A percentile compares a stretch with the other conserved stretches of the same genome.
These are phyloP conservation scores for Aureobasidium sp. DNA, from an alignment of 2,329 filamentous ascomycete genomes.

Conservation along the genomic window DNA sequence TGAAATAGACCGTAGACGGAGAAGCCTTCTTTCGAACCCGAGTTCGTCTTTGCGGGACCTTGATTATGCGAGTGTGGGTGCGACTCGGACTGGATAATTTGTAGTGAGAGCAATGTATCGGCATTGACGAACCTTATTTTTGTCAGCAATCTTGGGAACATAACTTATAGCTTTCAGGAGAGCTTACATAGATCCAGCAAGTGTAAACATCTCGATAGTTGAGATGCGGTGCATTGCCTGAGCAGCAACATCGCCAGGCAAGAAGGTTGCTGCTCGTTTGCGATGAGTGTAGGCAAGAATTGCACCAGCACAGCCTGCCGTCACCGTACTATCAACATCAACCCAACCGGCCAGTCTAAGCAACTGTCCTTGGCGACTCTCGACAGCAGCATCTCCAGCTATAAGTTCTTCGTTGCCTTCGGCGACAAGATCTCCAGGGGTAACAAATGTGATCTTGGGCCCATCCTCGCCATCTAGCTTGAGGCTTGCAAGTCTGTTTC, in stretches of 20 bases:
- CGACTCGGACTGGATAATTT: slow-evolving; percentile 74
- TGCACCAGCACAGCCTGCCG: slow-evolving; percentile 81
- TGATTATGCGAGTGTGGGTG: slow-evolving; percentile 77
- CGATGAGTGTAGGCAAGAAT: slow-evolving; percentile 72
- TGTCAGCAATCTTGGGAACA: slow-evolving; percentile 7
- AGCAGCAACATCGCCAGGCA: slow-evolving; percentile 52
- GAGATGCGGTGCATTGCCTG: slow-evolving; percentile 53
- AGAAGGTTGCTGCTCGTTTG: slow-evolving; percentile 54
- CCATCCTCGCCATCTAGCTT: slow-evolving; percentile 44
- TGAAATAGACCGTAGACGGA: slow-evolving; percentile 82
- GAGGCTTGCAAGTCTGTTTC: slow-evolving; percentile 57
- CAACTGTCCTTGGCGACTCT: slow-evolving; percentile 50
- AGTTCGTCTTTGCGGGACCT: slow-evolving; percentile 55
- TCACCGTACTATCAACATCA: slow-evolving; percentile 65
- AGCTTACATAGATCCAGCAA: slow-evolving; percentile 54
- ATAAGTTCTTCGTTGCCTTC: slow-evolving; percentile 33
- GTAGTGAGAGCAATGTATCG: slow-evolving; percentile 74
- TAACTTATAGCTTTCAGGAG: not conserved
- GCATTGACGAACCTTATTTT: slow-evolving; percentile 65
- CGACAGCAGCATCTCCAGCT: slow-evolving; percentile 31
- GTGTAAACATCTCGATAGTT: slow-evolving; percentile 66
- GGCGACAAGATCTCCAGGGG: slow-evolving; percentile 48
- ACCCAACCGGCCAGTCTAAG: slow-evolving; percentile 64
- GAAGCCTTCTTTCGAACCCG: slow-evolving; percentile 68
- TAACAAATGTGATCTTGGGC: slow-evolving; percentile 50